Conservation (phyloP, 805 yeast genomes). For the Vanderwaltozyma polyspora region DNA sequence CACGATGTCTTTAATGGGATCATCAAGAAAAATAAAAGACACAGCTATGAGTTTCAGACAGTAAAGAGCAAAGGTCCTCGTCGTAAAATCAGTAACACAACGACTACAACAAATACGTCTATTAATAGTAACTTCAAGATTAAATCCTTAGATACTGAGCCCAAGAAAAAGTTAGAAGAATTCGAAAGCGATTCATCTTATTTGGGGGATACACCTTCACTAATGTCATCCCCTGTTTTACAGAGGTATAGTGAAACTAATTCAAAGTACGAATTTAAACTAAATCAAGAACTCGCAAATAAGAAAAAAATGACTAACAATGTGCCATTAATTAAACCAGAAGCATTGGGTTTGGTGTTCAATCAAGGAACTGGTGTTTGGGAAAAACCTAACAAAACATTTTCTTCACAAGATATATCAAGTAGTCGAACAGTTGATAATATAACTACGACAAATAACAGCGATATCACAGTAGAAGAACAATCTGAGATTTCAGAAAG, state of each 20-base stretch:
- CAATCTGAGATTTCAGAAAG: background rate
- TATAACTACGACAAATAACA: slow-evolving; percentile 5
- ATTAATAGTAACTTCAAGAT: background rate
- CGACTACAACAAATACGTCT: background rate
- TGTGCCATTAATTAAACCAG: slow-evolving; percentile 16
- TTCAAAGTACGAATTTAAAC: background rate
- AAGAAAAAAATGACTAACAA: background rate
- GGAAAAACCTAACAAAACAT: slow-evolving; percentile 12
- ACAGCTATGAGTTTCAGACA: too few relatives aligned
- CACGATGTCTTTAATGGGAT: slow-evolving; percentile 18
- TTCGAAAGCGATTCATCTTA: background rate
- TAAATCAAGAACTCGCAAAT: background rate
- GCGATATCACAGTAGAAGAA: slow-evolving; percentile 1
- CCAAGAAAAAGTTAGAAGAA: background rate
- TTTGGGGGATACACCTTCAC: background rate
- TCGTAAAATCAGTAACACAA: background rate
- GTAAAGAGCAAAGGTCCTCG: background rate
- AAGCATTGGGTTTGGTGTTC: slow-evolving; percentile 19
- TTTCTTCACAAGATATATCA: slow-evolving; percentile 8
- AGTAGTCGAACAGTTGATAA: slow-evolving; percentile 15
- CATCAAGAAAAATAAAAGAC: slow-evolving; percentile 5
- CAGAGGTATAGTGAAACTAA: background rate
- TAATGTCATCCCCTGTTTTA: background rate
- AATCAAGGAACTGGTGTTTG: slow-evolving; percentile 18
- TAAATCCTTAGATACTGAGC: background rate